phyloP scores from a whole-genome alignment of 768 basidiomycete genomes.

The Cystofilobasidium capitatum region DNA sequence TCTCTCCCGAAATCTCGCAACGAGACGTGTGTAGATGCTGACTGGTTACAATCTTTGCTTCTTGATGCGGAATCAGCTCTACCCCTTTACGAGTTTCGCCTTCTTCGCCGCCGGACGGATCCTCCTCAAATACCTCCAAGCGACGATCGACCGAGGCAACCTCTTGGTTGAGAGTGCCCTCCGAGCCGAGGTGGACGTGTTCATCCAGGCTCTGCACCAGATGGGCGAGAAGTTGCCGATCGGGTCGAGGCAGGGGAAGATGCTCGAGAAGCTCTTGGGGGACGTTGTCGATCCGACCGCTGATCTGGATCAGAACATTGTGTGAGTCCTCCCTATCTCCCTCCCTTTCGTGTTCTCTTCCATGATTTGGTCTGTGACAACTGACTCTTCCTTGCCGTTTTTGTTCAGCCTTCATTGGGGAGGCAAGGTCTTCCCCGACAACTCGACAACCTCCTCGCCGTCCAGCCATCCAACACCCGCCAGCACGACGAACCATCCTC shows the following conservation, averaged over 20 bases:
- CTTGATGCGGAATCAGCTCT: conserved; percentile 2
- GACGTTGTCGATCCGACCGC: not conserved
- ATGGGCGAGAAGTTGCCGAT: not conserved
- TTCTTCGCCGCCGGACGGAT: not conserved
- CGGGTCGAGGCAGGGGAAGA: not conserved
- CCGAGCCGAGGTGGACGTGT: not conserved
- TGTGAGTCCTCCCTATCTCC: too few relatives aligned
- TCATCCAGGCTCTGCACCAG: not conserved
- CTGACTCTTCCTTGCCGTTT: too few relatives aligned
- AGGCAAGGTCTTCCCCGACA: too few relatives aligned
- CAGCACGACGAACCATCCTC: not conserved
- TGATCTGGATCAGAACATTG: too few relatives aligned
- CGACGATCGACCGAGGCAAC: not conserved
- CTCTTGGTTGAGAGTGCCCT: not conserved
- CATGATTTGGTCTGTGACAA: too few relatives aligned
- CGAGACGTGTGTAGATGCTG: not conserved
- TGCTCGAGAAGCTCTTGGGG: not conserved
- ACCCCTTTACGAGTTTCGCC: not conserved
- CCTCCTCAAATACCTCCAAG: not conserved
- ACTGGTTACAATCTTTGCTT: not conserved
- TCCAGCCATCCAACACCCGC: not conserved
- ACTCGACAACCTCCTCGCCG: not conserved
- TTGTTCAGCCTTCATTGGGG: too few relatives aligned
- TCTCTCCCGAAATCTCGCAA: not conserved
- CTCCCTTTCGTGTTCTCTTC: too few relatives aligned